phyloP scores from a whole-genome alignment of 1,139 yeast genomes.

The Pichia sp. region DNA sequence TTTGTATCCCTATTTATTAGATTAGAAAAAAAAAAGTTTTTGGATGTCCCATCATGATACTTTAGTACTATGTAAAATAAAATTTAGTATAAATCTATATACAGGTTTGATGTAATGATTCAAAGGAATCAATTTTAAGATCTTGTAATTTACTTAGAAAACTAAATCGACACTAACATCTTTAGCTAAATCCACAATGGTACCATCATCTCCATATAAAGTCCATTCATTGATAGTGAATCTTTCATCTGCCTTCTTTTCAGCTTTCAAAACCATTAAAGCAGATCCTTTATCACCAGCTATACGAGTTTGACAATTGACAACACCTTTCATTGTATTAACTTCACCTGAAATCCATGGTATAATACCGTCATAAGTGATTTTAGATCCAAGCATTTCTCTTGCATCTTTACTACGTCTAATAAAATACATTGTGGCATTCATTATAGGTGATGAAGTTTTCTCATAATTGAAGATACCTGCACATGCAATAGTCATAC shows the following conservation, averaged over 20 bases:
- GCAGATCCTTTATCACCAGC: constrained; percentile 49
- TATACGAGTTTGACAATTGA: constrained; percentile 65
- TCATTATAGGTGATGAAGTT: constrained; percentile 77
- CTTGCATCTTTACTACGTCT: constrained; percentile 71
- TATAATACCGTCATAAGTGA: constrained; percentile 58
- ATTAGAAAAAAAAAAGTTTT: too few species aligned
- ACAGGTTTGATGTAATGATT: too few species aligned
- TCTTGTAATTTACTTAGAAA: not conserved
- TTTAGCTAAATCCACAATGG: constrained; percentile 42
- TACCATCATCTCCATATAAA: constrained; percentile 37
- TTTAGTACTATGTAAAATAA: too few species aligned
- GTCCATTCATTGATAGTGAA: constrained; percentile 57
- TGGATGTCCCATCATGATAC: too few species aligned
- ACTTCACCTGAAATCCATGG: constrained; percentile 90
- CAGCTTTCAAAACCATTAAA: constrained; percentile 55
- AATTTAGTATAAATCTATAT: too few species aligned
- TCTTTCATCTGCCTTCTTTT: constrained; percentile 48
- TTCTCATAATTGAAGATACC: constrained; percentile 88
- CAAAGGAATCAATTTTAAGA: too few species aligned
- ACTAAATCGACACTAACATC: constrained; percentile 40
- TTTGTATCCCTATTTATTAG: too few species aligned
- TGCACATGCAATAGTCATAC: constrained; percentile 58
- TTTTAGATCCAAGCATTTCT: constrained; percentile 62
- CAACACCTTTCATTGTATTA: constrained; percentile 74
- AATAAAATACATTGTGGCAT: constrained; percentile 79